Base-by-base conservation (phyloP, 1,284 basidiomycete genomes). In the Melanopsichium pennsylvanicum region DNA sequence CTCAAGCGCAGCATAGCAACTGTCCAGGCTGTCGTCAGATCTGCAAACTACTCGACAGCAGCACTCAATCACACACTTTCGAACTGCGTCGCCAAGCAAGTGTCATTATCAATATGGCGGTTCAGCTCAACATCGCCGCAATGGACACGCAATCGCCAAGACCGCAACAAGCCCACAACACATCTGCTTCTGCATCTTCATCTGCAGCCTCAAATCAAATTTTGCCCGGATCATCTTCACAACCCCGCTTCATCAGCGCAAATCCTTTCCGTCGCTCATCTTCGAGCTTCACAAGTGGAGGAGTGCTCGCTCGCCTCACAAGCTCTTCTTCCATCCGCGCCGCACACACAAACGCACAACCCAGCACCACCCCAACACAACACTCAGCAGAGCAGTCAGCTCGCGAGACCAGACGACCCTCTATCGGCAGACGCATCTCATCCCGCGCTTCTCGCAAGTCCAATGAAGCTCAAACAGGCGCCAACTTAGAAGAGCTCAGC, bases 401-500 rank as follows among this genome's bases (percentile, higher is more conserved):
- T 6, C 39, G 19, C 5, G 34, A 43, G 12, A 41, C 15, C 19
- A 56, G 57, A n/a, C n/a, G n/a, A 35, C 63, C 63, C 7, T 56
- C 63, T 6, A 37, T 67, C 19, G 63, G 43, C 18, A 32, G 47
- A 22, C 51, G 57, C 26, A 21, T 60, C 44, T 49, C 67, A 8
- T 61, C 67, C 10, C 49, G 45, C 18, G 36, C 47, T 8, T 59
- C 55, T n/a, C 45, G 45, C 47, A 59, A 42, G 23, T 57, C 59
- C 11, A 22, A 23, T 16, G 57, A 59, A 11, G 37, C 15, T 19
- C 9, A 34, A 29, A 36, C 36, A 5, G 55, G 61, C 27, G 41
- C 50, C n/a, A 52, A 75, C 19, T 37, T 70, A 0, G 66, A 54
- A 13, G 67, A 72, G 16, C 60, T 75, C n/a, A 55, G 49, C 42